Base-by-base conservation (phyloP, 1,284 basidiomycete species). In the Cryptococcus sp. region DNA sequence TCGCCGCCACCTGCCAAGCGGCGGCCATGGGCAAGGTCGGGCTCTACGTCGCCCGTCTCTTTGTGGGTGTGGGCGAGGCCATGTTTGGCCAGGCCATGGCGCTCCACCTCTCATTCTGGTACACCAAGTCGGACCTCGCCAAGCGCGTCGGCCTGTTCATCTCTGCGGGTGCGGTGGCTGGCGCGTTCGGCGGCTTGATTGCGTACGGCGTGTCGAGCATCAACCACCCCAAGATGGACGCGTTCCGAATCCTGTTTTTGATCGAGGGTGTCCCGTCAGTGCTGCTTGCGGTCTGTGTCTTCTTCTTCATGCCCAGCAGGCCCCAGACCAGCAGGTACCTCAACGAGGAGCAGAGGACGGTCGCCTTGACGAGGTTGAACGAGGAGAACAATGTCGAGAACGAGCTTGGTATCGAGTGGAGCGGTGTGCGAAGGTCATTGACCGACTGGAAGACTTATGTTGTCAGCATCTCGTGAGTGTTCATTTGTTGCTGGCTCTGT, bases 311-410 rank as follows among this genome's bases (percentile, higher is more conserved):
- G 8, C 91, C 91, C 0, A 81, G 85, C 50, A 80, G 89, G 36
- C 91, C 91, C 0, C 88, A 92, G 69, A 85, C 83, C 12, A 86
- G 87, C 0, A 75, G 73, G 0, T 88, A 85, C 69, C 76, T 93
- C 44, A 86, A 79, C 43, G 86, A 87, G 60, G 79, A 83, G 12
- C 87, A 94, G 71, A 83, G 89, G 11, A 82, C 82, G 47, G 77
- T 93, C 36, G 87, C 87, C 2, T 65, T 90, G 28, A 84, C 84
- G 18, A 82, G 90, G 49, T 84, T 89, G 79, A 91, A 88, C 66
- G 80, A 85, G 51, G 83, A 85, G 21, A 82, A 82, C 4, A 82
- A 82, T 53, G 83, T 82, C 2, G 89, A 92, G 65, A 72, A 43
- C 4, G 44, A 60, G 7, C 50, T 55, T 3, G 77, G 77, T 6